Conservation (phyloP, 805 yeast species). For the Kodamaea fukazawae region DNA sequence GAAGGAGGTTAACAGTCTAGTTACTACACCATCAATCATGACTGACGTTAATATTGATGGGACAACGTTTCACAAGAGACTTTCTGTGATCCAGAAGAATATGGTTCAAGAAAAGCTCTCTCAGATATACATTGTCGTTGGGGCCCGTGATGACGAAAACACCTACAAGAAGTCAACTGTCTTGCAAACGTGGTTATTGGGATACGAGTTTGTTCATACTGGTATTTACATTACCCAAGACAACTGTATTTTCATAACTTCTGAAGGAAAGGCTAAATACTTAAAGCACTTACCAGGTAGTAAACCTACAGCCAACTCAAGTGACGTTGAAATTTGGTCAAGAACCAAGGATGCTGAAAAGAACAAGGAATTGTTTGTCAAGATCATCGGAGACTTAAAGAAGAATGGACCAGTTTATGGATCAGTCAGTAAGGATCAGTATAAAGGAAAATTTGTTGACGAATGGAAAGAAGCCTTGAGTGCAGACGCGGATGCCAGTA, state of each 20-base stretch:
- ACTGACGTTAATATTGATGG: conserved; percentile 58
- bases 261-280: conserved; percentile 82
- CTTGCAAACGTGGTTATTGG: conserved; percentile 86
- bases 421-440: conserved; percentile 68
- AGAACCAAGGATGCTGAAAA: conserved; percentile 81
- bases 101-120: conserved; percentile 24
- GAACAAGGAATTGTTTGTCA: conserved; percentile 62
- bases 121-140: conserved; percentile 60
- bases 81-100: conserved; percentile 39
- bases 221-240: conserved; percentile 61
- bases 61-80: conserved; percentile 50
- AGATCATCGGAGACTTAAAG: conserved; percentile 50
- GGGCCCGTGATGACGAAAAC: conserved; percentile 83
- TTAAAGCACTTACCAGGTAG: conserved; percentile 52
- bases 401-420: conserved; percentile 51
- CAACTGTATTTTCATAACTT: conserved; percentile 65
- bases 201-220: conserved; percentile 96
- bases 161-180: conserved; percentile 87
- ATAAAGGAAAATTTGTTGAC: conserved; percentile 77
- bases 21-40: conserved; percentile 33
- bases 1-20: background rate
- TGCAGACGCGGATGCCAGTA: conserved; percentile 3
- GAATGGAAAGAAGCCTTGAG: conserved; percentile 62
- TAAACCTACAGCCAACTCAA: conserved; percentile 36
- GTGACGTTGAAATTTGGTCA: conserved; percentile 56